Percentiles rank a stretch among this genome's conserved stretches.
These are phyloP conservation scores for Hypoxylon sp. DNA, from an alignment of 2,329 filamentous ascomycete species.

Conservation along the genomic window DNA sequence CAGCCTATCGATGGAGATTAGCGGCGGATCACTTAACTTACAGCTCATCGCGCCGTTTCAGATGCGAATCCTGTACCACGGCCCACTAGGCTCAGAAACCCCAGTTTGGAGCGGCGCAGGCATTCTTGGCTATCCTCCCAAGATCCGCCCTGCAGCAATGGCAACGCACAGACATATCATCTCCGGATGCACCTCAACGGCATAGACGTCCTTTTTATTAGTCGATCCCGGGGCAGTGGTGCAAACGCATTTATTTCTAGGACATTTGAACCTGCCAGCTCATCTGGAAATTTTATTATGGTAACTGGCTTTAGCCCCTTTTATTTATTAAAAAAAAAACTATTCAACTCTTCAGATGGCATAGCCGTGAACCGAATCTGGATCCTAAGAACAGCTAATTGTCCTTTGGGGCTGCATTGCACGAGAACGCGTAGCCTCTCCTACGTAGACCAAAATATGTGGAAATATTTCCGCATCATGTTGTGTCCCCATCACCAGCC, in stretches of 20 bases:
- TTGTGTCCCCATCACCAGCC: conserved; percentile 12
- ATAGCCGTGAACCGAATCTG: conserved; percentile 16
- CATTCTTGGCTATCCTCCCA: conserved; percentile 26
- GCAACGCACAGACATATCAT: conserved; percentile 26
- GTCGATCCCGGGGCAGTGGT: conserved; percentile 34
- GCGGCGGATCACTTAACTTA: conserved; percentile 38
- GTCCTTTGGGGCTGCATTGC: conserved; percentile 11
- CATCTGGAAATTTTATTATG: conserved; percentile 22
- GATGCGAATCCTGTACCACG: conserved; percentile 36
- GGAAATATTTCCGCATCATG: conserved; percentile 16
- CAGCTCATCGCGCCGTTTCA: conserved; percentile 41
- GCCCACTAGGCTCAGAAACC: conserved; percentile 29
- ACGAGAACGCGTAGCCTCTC: conserved; percentile 13
- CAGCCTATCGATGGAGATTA: conserved; percentile 32
- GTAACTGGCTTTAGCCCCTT: conserved; percentile 28
- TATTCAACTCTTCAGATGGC: conserved; percentile 15
- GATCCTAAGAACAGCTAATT: conserved; percentile 16
- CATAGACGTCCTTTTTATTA: conserved; percentile 33
- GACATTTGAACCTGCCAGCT: conserved; percentile 21
- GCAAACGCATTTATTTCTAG: conserved; percentile 9
- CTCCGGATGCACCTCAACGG: conserved; percentile 24
- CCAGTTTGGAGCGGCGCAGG: conserved; percentile 14
- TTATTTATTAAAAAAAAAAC: conserved; percentile 38
- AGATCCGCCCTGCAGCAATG: conserved; percentile 21
- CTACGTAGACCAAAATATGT: conserved; percentile 11